These are phyloP conservation scores for Aureobasidium pullulans DNA, from an alignment of 2,329 filamentous ascomycete species.

Conservation along the genomic window DNA sequence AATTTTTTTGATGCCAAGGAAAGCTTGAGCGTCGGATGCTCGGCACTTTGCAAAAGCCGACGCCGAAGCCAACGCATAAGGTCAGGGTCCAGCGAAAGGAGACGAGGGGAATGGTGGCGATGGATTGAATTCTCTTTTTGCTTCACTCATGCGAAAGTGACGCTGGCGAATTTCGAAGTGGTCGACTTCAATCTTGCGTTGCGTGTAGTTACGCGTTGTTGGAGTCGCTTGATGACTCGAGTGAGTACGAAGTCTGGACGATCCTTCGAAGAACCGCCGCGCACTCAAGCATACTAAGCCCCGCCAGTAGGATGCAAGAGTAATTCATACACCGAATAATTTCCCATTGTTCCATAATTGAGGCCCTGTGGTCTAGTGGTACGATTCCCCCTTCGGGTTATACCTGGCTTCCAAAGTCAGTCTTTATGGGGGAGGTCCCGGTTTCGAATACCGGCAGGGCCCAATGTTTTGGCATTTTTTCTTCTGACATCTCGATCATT, in stretches of 20 bases:
- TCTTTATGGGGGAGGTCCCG: slow-evolving; percentile 4
- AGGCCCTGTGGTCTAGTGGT: neutral
- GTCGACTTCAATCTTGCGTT: no score
- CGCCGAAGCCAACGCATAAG: no score
- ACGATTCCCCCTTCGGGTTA: neutral
- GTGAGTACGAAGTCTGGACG: no score
- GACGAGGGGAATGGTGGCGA: no score
- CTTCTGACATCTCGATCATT: neutral
- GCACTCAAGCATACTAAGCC: neutral
- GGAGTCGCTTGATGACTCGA: no score
- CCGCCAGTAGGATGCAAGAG: no score
- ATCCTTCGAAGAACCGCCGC: no score
- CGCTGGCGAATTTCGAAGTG: no score
- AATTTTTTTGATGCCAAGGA: neutral
- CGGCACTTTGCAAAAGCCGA: neutral
- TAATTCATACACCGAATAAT: neutral
- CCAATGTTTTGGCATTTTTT: neutral
- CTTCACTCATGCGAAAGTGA: no score
- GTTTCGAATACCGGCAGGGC: slow-evolving; percentile 6
- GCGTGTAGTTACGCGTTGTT: no score
- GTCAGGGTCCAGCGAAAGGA: no score
- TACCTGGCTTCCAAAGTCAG: neutral
- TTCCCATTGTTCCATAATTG: neutral
- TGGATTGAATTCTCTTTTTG: no score
- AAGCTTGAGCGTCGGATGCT: neutral